Evolutionary conservation across 164 flowering plant genomes (phyloP), one percentile per base, ranked within the genome.

Genomic region (Stephania yunnanensis): DNA sequence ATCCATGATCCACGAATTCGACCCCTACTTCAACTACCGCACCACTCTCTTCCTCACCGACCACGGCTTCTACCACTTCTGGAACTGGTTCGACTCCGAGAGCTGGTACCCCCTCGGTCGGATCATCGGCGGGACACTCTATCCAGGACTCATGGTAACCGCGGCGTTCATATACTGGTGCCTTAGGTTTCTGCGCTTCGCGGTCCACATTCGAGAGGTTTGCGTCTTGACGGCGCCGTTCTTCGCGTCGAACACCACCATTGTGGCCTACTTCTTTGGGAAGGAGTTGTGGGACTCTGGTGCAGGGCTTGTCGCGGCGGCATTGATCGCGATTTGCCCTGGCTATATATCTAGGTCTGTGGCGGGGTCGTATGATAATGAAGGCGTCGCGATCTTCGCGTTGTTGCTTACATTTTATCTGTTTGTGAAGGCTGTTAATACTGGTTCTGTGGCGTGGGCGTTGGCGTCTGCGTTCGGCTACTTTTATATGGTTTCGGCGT

Each of bases 21-120:
- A 95, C 71, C 99, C 99, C 1, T 95, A 93, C 75, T 95, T 95
- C 91, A 95, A 95, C 74, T 95, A 95, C 79, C 80, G 99, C 13
- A 91, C 97, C 13, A 95, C 99, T 3, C 77, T 92, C 25, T 95
- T 50, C 77, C 78, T 95, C 44, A 92, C 97, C 19, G 79, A 89
- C 71, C 88, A 93, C 12, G 99, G 98, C 0, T 95, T 95, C 77
- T 91, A 89, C 75, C 98, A 93, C 70, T 95, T 95, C 82, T 95
- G 99, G 99, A 95, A 95, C 78, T 95, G 99, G 99, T 95, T 93
- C 66, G 99, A 95, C 66, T 92, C 86, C 2, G 99, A 95, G 85
- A 86, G 90, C 70, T 95, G 99, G 99, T 95, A 95, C 80, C 99
- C 99, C 1, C 86, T 95, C 0, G 99, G 99, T 17, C 84, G 99